phyloP scores from a whole-genome alignment of 2,329 filamentous ascomycete genomes.

The Epichloe amarillans region DNA sequence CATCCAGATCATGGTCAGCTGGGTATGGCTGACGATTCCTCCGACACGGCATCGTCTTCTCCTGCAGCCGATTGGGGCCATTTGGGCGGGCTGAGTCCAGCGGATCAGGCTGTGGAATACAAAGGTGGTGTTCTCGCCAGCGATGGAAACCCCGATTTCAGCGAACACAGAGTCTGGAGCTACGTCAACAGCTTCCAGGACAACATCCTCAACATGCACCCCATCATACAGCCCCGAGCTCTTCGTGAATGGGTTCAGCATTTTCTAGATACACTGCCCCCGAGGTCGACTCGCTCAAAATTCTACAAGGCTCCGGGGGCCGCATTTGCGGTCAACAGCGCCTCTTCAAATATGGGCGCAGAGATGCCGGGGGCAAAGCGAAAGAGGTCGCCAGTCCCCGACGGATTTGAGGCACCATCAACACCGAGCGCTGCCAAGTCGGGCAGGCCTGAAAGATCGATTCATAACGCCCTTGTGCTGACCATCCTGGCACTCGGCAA shows the following conservation, averaged over 20 bases:
- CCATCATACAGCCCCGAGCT: conserved; percentile 41
- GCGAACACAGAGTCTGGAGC: conserved; percentile 32
- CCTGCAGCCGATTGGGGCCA: conserved; percentile 47
- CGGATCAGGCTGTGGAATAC: conserved; percentile 25
- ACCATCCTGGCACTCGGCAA: conserved; percentile 77
- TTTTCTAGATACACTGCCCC: conserved; percentile 38
- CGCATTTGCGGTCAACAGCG: conserved; percentile 19
- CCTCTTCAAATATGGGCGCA: conserved; percentile 11
- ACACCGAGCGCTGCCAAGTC: conserved; percentile 23
- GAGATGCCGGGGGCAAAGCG: conserved; percentile 32
- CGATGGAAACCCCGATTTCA: conserved; percentile 42
- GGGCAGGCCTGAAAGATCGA: conserved; percentile 47
- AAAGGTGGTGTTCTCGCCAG: conserved; percentile 23
- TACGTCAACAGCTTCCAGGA: conserved; percentile 46
- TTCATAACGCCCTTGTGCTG: conserved; percentile 70
- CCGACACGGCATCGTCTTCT: conserved; percentile 40
- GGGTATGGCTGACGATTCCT: conserved; percentile 34
- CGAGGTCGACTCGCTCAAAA: conserved; percentile 12
- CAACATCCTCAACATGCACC: conserved; percentile 53
- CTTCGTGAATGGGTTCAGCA: conserved; percentile 39
- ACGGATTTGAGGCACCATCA: conserved; percentile 18
- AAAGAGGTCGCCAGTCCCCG: conserved; percentile 38
- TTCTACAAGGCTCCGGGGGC: conserved; percentile 17
- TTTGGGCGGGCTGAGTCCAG: conserved; percentile 36
- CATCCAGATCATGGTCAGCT: conserved; percentile 22